Evolutionary conservation across 148 eudicot species (phyloP), one percentile per base, ranked within the genome.

Genomic region (Bassia scoparia): DNA sequence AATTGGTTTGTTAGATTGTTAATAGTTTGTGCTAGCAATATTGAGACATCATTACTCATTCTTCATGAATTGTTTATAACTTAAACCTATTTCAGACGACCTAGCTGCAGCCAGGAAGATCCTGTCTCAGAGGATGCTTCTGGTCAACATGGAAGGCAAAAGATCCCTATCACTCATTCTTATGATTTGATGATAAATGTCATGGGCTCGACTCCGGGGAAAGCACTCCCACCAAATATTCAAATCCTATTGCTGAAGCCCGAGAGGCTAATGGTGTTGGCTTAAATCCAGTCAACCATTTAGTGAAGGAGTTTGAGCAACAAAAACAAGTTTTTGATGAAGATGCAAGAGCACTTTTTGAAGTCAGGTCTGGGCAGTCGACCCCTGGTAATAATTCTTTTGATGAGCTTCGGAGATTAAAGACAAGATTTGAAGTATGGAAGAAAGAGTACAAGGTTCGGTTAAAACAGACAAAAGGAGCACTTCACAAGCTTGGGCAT

Each of bases 361-460:
- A 88, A 37, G 78, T 62, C 71, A 85, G 82, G 67, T 73, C 84
- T n/a, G 77, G 83, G 49, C 83, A 70, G 70, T 61, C 80, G 65
- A 66, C 70, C 69, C 76, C 86, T 16, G 75, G 77, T 73, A n/a
- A 34, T 16, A 79, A 81, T 65, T 86, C 95, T 0, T 77, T 72
- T 60, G 91, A 86, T 72, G 98, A 91, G 56, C 79, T 85, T 50
- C 79, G 85, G 72, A 91, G 89, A 60, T 81, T 96, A 69, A 92
- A 88, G 73, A 75, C 76, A 72, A 85, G 87, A 77, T 92, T 96
- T 59, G 89, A 84, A 74, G 66, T 70, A 17, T 96, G 99, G 99
- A 92, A 87, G 77, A 90, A 82, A 76, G 97, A 92, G 15, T 96
- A 87, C 75, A 90, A 81, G 79, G 68, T 48, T 33, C 82, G 89